These are phyloP conservation scores for Thymus quinquecostatus DNA, from an alignment of 257 asterid genomes.

Conservation along the genomic window DNA sequence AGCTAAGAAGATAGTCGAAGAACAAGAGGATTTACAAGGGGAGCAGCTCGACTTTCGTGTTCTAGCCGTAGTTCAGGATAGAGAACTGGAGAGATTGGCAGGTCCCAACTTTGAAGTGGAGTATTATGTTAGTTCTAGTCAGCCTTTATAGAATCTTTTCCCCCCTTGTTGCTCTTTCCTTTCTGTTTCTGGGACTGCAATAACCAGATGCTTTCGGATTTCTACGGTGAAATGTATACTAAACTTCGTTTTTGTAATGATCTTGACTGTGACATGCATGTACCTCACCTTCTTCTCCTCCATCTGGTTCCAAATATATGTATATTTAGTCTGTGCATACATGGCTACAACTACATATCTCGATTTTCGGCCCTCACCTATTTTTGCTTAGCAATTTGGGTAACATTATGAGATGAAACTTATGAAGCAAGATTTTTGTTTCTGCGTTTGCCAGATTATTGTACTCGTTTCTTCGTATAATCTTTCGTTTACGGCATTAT, in stretches of 20 bases:
- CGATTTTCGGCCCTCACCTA: conserved; percentile 62
- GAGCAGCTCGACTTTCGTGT: too few species aligned
- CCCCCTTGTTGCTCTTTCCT: too few species aligned
- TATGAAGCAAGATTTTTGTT: background rate
- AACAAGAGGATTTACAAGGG: too few species aligned
- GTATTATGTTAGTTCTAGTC: too few species aligned
- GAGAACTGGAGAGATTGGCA: too few species aligned
- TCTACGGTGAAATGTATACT: conserved; percentile 52
- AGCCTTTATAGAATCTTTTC: too few species aligned
- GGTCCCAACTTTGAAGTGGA: too few species aligned
- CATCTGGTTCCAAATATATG: conserved; percentile 72
- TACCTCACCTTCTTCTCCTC: conserved; percentile 64
- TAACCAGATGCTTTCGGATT: conserved; percentile 67
- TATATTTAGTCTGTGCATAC: conserved; percentile 60
- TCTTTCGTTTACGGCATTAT: background rate
- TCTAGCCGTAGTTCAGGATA: too few species aligned
- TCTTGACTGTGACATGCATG: conserved; percentile 58
- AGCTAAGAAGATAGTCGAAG: too few species aligned
- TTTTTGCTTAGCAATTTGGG: conserved; percentile 28
- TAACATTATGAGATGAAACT: background rate
- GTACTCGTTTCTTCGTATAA: background rate
- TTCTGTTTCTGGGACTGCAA: conserved; percentile 26
- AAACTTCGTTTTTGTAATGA: conserved; percentile 55
- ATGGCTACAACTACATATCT: conserved; percentile 63
- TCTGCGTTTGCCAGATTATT: background rate